A percentile compares a stretch with the other conserved stretches of the same genome.
Evolutionary conservation across 23 red algal species (phyloP).

Genomic region (Chondrus crispus): DNA sequence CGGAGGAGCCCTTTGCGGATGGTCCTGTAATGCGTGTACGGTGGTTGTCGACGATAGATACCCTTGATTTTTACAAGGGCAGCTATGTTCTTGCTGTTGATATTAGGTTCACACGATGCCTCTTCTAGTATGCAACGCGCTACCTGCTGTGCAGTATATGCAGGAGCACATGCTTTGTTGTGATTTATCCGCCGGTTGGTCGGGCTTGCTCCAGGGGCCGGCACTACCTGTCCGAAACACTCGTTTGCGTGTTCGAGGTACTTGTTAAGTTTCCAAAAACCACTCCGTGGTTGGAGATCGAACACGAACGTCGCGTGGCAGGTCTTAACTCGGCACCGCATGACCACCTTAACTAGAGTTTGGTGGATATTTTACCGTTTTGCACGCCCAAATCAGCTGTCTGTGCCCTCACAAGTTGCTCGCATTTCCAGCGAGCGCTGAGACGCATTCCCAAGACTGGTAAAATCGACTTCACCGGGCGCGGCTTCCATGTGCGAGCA

Average conservation of each 20-base stretch:
- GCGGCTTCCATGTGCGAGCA: slow-evolving; percentile 1
- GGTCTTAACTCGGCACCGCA: neutral
- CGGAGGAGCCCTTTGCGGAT: neutral
- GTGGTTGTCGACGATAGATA: neutral
- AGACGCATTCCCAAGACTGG: neutral
- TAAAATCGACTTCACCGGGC: neutral
- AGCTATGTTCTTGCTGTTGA: neutral
- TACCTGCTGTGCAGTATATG: slow-evolving; percentile 11
- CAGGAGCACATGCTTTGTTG: neutral
- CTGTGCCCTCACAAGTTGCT: slow-evolving; percentile 1
- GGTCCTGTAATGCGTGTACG: neutral
- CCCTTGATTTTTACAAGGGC: neutral
- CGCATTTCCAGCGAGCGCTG: neutral
- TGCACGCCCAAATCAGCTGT: neutral
- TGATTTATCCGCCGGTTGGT: neutral
- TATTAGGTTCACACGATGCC: neutral
- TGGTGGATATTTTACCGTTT: neutral
- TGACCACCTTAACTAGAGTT: neutral
- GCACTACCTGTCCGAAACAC: neutral
- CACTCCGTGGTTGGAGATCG: slow-evolving; percentile 2
- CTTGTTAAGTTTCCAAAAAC: slow-evolving; percentile 28
- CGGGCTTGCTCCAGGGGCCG: neutral
- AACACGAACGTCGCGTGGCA: neutral
- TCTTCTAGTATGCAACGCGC: neutral
- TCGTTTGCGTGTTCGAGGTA: neutral